These are phyloP conservation scores for Pichia scutulata DNA, from an alignment of 805 yeast genomes.

Conservation along the genomic window DNA sequence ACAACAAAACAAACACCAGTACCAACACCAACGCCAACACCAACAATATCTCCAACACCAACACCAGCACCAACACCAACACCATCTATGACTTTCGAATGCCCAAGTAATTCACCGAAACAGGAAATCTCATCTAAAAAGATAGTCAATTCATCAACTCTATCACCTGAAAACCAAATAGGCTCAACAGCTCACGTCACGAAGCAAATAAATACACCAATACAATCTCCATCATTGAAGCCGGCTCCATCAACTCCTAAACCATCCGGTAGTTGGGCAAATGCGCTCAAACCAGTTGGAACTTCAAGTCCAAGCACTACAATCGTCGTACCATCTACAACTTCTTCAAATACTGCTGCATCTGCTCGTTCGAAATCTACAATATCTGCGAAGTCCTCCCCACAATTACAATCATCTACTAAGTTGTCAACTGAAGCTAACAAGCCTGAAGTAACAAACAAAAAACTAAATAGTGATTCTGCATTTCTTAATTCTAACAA, in stretches of 20 bases:
- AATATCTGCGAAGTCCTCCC: not conserved
- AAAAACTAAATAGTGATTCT: not conserved
- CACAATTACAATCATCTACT: not conserved
- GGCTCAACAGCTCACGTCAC: not conserved
- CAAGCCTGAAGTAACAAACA: not conserved
- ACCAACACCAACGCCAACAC: not conserved
- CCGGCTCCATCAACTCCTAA: not conserved
- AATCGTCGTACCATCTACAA: not conserved
- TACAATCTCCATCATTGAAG: not conserved
- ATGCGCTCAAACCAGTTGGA: not conserved
- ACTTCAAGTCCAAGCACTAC: not conserved
- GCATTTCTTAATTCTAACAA: not conserved
- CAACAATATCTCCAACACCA: not conserved
- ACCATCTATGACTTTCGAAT: not conserved
- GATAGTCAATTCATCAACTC: not conserved
- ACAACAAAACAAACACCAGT: not conserved
- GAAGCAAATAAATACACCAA: not conserved
- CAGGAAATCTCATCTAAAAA: not conserved
- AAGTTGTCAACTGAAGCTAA: not conserved
- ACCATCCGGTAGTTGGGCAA: conserved; percentile 5
- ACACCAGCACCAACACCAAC: not conserved
- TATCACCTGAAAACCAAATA: not conserved
- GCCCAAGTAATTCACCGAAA: not conserved
- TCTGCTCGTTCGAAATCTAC: not conserved
- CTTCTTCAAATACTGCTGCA: not conserved